phyloP scores from a whole-genome alignment of 306 rosid species.

The Medicago ruthenica region DNA sequence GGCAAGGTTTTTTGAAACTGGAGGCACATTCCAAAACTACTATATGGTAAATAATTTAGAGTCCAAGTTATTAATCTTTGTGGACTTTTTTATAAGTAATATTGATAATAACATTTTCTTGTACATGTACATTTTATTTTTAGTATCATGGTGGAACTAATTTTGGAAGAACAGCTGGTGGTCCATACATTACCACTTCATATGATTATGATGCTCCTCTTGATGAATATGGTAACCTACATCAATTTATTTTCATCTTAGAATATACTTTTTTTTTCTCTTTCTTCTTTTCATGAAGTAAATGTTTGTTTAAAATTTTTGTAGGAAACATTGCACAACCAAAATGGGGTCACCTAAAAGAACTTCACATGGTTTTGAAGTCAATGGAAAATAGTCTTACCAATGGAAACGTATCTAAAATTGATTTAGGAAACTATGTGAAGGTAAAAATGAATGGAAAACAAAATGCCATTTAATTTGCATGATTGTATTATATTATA shows the following conservation, averaged over 20 bases:
- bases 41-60: conserved; percentile 52
- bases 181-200: neutral
- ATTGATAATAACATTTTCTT: neutral
- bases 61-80: neutral
- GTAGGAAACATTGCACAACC: conserved; percentile 59
- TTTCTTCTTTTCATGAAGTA: neutral
- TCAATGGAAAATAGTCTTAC: conserved; percentile 55
- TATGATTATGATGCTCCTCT: neutral
- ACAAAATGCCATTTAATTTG: no score
- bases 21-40: conserved; percentile 68
- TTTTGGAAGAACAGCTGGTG: neutral
- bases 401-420: conserved; percentile 42
- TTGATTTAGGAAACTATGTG: conserved; percentile 47
- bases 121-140: neutral
- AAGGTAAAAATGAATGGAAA: conserved; percentile 36
- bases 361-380: conserved; percentile 53
- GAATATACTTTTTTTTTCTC: neutral
- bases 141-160: conserved; percentile 60
- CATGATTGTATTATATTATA: no score
- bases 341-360: conserved; percentile 62
- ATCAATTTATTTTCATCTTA: neutral
- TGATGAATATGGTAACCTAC: conserved; percentile 29
- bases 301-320: neutral
- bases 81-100: neutral
- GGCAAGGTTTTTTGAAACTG: conserved; percentile 53